A percentile compares a stretch with the other conserved stretches of the same genome.
Conservation (phyloP, 495 filamentous ascomycete species). For the Penicillium subrubescens region DNA sequence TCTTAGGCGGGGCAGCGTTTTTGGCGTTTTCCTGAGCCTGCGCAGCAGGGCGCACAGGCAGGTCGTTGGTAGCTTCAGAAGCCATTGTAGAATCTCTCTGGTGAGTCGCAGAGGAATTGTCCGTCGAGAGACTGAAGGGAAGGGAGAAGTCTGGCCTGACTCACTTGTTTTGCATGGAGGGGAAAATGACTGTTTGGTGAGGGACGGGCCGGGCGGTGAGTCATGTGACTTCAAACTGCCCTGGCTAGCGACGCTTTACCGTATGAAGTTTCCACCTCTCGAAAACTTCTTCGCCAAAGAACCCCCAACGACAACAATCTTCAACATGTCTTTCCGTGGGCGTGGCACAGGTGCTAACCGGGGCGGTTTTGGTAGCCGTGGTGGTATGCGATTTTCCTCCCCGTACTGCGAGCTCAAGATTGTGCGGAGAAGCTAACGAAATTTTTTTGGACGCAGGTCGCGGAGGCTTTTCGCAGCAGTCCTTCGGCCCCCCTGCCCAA, state of each 20-base stretch:
- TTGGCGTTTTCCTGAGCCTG: slow-evolving; percentile 32
- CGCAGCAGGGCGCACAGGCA: slow-evolving; percentile 43
- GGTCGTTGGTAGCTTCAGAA: slow-evolving; percentile 43
- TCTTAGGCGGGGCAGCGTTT: slow-evolving; percentile 33
- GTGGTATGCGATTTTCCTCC: slow-evolving; percentile 35
- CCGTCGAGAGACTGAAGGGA: slow-evolving; percentile 16
- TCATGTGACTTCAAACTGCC: slow-evolving; percentile 45
- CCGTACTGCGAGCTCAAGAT: neutral
- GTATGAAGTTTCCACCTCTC: slow-evolving; percentile 50
- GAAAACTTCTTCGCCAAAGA: slow-evolving; percentile 51
- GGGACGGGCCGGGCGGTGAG: slow-evolving; percentile 42
- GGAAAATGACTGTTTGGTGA: slow-evolving; percentile 26
- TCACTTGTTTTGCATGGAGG: slow-evolving; percentile 8
- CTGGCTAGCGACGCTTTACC: slow-evolving; percentile 53
- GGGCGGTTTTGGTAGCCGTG: slow-evolving; percentile 50
- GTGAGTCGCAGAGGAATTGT: slow-evolving; percentile 20
- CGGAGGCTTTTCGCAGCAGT: slow-evolving; percentile 60
- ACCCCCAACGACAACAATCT: slow-evolving; percentile 28
- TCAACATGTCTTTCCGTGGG: slow-evolving; percentile 58
- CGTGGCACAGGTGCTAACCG: slow-evolving; percentile 54
- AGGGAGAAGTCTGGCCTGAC: neutral
- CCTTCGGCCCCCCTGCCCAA: slow-evolving; percentile 66
- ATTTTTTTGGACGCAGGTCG: slow-evolving; percentile 52
- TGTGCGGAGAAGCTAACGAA: slow-evolving; percentile 35
- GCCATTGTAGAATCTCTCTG: slow-evolving; percentile 34